These are phyloP conservation scores for Nyctanthes arbortristis DNA, from an alignment of 257 asterid genomes.

Conservation along the genomic window DNA sequence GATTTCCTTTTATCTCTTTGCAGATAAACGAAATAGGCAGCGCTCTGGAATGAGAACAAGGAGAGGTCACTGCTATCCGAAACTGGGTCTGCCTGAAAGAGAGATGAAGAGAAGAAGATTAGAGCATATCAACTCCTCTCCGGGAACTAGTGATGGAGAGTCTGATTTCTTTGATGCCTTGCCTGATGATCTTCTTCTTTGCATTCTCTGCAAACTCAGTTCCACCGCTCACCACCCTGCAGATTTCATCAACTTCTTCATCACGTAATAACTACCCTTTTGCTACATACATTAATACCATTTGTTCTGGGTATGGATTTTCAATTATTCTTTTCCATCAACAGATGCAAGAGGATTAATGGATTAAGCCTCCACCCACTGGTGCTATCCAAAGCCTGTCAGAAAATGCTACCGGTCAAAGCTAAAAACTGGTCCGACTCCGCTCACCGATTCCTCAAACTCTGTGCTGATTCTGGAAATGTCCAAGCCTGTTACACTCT, in stretches of 20 bases:
- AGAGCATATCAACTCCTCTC: too few species aligned
- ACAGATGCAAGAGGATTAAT: conserved; percentile 83
- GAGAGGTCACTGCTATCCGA: conserved; percentile 56
- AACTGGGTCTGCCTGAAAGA: conserved; percentile 31
- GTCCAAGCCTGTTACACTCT: conserved; percentile 81
- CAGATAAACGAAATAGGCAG: neutral
- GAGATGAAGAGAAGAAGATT: conserved; percentile 33
- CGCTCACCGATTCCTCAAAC: conserved; percentile 77
- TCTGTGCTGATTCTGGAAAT: conserved; percentile 84
- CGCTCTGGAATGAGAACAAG: conserved; percentile 61
- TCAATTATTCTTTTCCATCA: conserved; percentile 10
- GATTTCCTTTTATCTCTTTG: conserved; percentile 33
- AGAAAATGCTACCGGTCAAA: conserved; percentile 55
- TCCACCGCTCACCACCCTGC: conserved; percentile 64
- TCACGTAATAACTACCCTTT: conserved; percentile 70
- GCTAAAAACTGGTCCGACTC: conserved; percentile 81
- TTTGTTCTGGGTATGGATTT: neutral
- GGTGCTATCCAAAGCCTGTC: conserved; percentile 71
- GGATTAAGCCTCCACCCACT: conserved; percentile 62
- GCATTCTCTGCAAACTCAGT: conserved; percentile 69
- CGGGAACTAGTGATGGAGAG: too few species aligned
- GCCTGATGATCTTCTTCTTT: conserved; percentile 78
- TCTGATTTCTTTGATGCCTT: conserved; percentile 60
- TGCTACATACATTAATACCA: too few species aligned
- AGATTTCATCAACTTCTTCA: conserved; percentile 65